phyloP scores from a whole-genome alignment of 257 asterid species.

The Nemophila menziesii region DNA sequence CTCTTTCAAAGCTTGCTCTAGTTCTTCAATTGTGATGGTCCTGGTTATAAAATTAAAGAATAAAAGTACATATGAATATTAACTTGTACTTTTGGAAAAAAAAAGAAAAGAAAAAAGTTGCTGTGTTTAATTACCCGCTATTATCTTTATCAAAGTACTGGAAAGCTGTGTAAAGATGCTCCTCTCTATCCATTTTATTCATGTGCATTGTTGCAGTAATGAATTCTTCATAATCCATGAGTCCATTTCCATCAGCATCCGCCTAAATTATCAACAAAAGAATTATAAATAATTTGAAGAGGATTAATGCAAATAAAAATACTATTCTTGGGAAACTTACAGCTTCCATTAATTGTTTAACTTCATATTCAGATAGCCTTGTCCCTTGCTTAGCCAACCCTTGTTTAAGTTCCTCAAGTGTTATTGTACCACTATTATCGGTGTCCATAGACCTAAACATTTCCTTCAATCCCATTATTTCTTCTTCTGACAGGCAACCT shows the following conservation, averaged over 20 bases:
- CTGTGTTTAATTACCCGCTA: slow-evolving; percentile 52
- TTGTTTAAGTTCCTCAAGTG: slow-evolving; percentile 59
- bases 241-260: slow-evolving; percentile 96
- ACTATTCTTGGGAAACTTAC: slow-evolving; percentile 23
- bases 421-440: slow-evolving; percentile 59
- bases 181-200: slow-evolving; percentile 97
- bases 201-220: slow-evolving; percentile 97
- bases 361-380: slow-evolving; percentile 52
- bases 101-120: neutral
- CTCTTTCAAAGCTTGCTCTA: slow-evolving; percentile 74
- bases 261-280: slow-evolving; percentile 28
- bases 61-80: neutral
- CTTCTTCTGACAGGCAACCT: slow-evolving; percentile 67
- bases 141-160: slow-evolving; percentile 93
- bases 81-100: neutral
- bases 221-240: slow-evolving; percentile 91
- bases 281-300: neutral
- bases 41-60: slow-evolving; percentile 15
- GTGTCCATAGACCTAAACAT: slow-evolving; percentile 61
- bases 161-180: slow-evolving; percentile 95
- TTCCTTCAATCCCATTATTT: slow-evolving; percentile 61
- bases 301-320: too few relatives aligned
- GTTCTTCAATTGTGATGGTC: slow-evolving; percentile 64
- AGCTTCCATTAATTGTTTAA: slow-evolving; percentile 61
- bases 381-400: slow-evolving; percentile 68